These are phyloP conservation scores for Pterocarpus macrocarpus DNA, from an alignment of 306 rosid genomes.

Conservation along the genomic window DNA sequence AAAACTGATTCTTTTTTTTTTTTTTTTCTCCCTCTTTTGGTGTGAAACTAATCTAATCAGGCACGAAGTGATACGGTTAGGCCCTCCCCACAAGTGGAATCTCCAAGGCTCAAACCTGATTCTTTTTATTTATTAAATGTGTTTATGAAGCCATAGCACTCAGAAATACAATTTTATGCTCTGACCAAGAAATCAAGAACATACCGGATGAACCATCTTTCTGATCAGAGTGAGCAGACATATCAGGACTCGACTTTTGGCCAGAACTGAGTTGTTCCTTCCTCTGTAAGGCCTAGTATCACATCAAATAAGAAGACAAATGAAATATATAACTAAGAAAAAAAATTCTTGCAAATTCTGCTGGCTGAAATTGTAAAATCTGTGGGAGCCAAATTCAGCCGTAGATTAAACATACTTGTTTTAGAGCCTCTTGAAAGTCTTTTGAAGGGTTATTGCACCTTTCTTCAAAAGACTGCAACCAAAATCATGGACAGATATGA, in stretches of 20 bases:
- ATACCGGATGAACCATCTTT: constrained; percentile 63
- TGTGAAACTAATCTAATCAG: too few species aligned
- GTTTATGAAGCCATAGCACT: constrained; percentile 20
- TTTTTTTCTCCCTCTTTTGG: too few species aligned
- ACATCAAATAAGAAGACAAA: constrained; percentile 30
- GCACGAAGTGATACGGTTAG: neutral
- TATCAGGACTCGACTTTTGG: constrained; percentile 45
- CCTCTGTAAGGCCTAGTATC: constrained; percentile 61
- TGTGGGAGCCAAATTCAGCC: constrained; percentile 12
- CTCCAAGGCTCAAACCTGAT: neutral
- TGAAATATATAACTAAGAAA: neutral
- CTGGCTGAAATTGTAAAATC: constrained; percentile 38
- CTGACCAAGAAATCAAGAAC: constrained; percentile 36
- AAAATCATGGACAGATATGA: constrained; percentile 36
- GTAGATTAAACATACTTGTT: constrained; percentile 55
- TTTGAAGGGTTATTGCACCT: constrained; percentile 64
- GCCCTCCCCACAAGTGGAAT: neutral
- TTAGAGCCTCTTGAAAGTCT: constrained; percentile 73
- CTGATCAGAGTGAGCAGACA: constrained; percentile 46
- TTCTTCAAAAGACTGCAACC: constrained; percentile 65
- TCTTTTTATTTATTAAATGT: constrained; percentile 1
- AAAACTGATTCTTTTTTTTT: neutral
- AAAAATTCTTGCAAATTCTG: constrained; percentile 30
- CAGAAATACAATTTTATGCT: neutral
- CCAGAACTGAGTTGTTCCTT: constrained; percentile 53